A percentile compares a stretch with the other conserved stretches of the same genome.
These are phyloP conservation scores for Dalechampia spathulata DNA, from an alignment of 441 rosid species.

Conservation along the genomic window DNA sequence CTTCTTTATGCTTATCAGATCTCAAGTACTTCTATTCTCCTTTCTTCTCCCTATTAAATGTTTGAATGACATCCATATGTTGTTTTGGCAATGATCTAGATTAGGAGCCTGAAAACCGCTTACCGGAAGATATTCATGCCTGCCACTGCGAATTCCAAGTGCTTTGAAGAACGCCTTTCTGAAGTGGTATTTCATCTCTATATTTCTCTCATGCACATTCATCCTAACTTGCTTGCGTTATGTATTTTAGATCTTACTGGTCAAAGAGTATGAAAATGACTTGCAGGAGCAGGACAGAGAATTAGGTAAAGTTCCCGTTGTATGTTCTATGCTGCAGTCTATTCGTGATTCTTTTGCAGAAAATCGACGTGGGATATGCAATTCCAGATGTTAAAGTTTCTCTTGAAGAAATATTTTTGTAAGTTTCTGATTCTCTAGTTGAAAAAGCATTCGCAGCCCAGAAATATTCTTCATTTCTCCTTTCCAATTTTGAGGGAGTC, in stretches of 20 bases:
- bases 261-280: slow-evolving; percentile 4
- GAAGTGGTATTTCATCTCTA: slow-evolving; percentile 53
- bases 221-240: too few species aligned
- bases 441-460: background rate
- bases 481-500: background rate
- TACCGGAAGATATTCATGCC: slow-evolving; percentile 87
- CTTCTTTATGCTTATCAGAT: background rate
- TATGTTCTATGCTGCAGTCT: slow-evolving; percentile 61
- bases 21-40: background rate
- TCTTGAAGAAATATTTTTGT: slow-evolving; percentile 32
- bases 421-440: background rate
- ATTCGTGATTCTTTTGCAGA: slow-evolving; percentile 61
- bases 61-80: slow-evolving; percentile 3
- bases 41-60: background rate
- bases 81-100: slow-evolving; percentile 41
- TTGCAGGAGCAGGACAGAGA: slow-evolving; percentile 54
- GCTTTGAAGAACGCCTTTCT: slow-evolving; percentile 67
- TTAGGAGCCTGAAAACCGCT: slow-evolving; percentile 63
- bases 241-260: background rate
- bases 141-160: slow-evolving; percentile 25
- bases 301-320: slow-evolving; percentile 43
- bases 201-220: background rate
- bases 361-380: slow-evolving; percentile 88
- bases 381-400: slow-evolving; percentile 57
- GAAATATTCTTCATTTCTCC: background rate